phyloP scores from a whole-genome alignment of 2,329 filamentous ascomycete genomes.

The Trichocomaceae sp. region DNA sequence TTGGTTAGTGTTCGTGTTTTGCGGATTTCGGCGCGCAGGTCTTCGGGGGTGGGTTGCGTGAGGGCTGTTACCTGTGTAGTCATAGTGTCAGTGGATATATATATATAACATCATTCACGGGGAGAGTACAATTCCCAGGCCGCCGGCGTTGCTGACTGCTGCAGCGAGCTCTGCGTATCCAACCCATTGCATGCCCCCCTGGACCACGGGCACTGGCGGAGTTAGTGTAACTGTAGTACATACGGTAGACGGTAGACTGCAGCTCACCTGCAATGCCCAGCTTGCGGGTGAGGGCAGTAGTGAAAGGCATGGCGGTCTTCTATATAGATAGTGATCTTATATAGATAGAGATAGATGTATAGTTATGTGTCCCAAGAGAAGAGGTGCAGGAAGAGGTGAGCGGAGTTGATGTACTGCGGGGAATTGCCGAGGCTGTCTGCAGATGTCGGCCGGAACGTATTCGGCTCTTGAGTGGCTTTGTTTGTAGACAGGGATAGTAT shows the following conservation, averaged over 20 bases:
- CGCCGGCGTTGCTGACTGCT: constrained; percentile 50
- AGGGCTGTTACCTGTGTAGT: constrained; percentile 48
- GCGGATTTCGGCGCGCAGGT: constrained; percentile 87
- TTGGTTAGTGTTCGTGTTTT: constrained; percentile 66
- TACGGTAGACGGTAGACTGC: background rate
- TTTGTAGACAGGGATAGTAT: no score
- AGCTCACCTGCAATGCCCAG: constrained; percentile 46
- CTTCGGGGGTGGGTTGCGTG: constrained; percentile 86
- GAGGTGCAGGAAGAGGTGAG: background rate
- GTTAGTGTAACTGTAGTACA: background rate
- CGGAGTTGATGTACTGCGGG: background rate
- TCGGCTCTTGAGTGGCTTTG: no score
- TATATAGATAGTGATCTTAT: background rate
- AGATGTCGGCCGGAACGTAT: no score
- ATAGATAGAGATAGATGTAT: no score
- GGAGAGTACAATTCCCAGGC: constrained; percentile 48
- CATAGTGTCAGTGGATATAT: background rate
- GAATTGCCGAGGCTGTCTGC: background rate
- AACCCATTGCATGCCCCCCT: constrained; percentile 53
- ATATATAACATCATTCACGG: no score
- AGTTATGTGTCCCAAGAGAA: no score
- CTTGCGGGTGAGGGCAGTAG: constrained; percentile 56
- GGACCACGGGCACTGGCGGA: constrained; percentile 41
- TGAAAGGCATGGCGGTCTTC: constrained; percentile 51
- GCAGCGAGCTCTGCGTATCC: constrained; percentile 48